Percentiles rank a stretch among this genome's conserved stretches.
phyloP scores from a whole-genome alignment of 108 stramenopile species.

The Conticribra weissflogii region DNA sequence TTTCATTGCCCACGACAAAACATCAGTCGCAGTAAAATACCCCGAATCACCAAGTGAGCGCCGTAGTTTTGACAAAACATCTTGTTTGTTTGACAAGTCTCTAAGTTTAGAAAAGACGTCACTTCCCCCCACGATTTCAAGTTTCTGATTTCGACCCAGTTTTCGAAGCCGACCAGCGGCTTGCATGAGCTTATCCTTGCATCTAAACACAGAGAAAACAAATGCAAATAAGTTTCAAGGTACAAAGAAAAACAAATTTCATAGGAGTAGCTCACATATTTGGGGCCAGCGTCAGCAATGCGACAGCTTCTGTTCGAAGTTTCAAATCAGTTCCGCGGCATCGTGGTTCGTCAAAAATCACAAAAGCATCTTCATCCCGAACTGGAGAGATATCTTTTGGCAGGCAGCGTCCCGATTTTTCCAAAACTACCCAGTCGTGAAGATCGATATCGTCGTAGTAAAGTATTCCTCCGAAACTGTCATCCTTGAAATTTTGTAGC shows the following conservation, averaged over 20 bases:
- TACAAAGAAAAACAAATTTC: too few species aligned
- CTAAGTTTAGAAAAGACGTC: slow-evolving; percentile 48
- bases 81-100: slow-evolving; percentile 1
- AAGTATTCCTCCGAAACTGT: slow-evolving; percentile 27
- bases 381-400: slow-evolving; percentile 44
- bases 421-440: slow-evolving; percentile 50
- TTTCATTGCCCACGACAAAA: slow-evolving; percentile 53
- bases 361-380: slow-evolving; percentile 50
- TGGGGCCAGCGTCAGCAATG: too few species aligned
- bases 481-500: slow-evolving; percentile 1
- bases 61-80: too few species aligned
- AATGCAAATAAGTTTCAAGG: too few species aligned
- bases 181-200: slow-evolving; percentile 71
- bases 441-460: slow-evolving; percentile 23
- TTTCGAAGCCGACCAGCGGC: slow-evolving; percentile 60
- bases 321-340: slow-evolving; percentile 70
- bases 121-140: slow-evolving; percentile 45
- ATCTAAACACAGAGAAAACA: too few species aligned
- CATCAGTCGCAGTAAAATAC: slow-evolving; percentile 32
- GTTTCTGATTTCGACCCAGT: slow-evolving; percentile 48
- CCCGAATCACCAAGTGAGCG: too few species aligned
- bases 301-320: slow-evolving; percentile 47
- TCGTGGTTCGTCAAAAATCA: slow-evolving; percentile 62
- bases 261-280: too few species aligned
- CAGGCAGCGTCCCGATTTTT: slow-evolving; percentile 42